A percentile compares a stretch with the other conserved stretches of the same genome.
Conservation (phyloP, 805 yeast genomes). For the Candida nitratophila region DNA sequence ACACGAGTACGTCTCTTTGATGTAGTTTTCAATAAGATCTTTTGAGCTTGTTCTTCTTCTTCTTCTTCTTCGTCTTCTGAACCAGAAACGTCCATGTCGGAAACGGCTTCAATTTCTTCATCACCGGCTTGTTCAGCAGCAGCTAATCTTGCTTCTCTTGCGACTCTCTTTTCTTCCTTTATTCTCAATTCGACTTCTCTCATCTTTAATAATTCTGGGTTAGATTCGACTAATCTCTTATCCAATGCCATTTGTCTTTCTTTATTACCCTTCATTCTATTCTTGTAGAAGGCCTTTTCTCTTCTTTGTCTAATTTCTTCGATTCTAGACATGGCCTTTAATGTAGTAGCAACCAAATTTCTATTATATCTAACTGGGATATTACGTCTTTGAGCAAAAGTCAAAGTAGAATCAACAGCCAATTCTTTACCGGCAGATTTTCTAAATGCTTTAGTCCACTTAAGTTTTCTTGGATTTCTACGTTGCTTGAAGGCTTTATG, state of each 20-base stretch:
- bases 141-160: slow-evolving; percentile 42
- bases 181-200: slow-evolving; percentile 89
- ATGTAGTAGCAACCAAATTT: slow-evolving; percentile 89
- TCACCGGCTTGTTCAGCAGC: slow-evolving; percentile 38
- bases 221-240: slow-evolving; percentile 77
- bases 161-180: slow-evolving; percentile 64
- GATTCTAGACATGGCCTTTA: slow-evolving; percentile 91
- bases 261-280: slow-evolving; percentile 97
- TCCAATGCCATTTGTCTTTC: slow-evolving; percentile 81
- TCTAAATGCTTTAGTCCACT: slow-evolving; percentile 98
- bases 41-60: slow-evolving; percentile 35
- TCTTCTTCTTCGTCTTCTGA: slow-evolving; percentile 36
- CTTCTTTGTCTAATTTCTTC: slow-evolving; percentile 94
- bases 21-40: slow-evolving; percentile 59
- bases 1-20: slow-evolving; percentile 37
- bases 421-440: slow-evolving; percentile 98
- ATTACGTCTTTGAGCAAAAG: slow-evolving; percentile 95
- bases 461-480: slow-evolving; percentile 95
- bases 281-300: slow-evolving; percentile 98
- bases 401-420: slow-evolving; percentile 93
- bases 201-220: slow-evolving; percentile 85
- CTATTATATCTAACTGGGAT: slow-evolving; percentile 97
- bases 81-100: slow-evolving; percentile 38
- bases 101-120: slow-evolving; percentile 37
- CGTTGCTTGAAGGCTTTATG: slow-evolving; percentile 96